phyloP scores from a whole-genome alignment of 2,329 filamentous ascomycete genomes.

The Sclerotinia trifoliorum region DNA sequence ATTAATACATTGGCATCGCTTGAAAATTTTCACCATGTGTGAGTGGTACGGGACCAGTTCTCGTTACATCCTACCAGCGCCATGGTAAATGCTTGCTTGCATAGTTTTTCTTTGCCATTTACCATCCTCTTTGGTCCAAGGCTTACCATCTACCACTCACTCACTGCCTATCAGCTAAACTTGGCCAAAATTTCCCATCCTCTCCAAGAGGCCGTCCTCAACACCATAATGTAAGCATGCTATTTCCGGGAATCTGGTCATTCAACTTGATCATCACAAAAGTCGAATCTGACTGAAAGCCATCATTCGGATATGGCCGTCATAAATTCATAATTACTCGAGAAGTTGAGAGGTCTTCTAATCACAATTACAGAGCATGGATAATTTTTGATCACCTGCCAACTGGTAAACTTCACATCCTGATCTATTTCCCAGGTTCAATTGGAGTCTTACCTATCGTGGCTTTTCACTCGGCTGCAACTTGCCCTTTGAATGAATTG shows the following conservation, averaged over 20 bases:
- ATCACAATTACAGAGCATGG: conserved; percentile 18
- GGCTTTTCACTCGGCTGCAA: conserved; percentile 21
- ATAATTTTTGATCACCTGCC: conserved; percentile 23
- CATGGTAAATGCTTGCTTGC: conserved; percentile 23
- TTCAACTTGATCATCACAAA: neutral
- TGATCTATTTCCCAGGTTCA: conserved; percentile 20
- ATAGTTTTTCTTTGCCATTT: neutral
- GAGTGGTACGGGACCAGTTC: conserved; percentile 10
- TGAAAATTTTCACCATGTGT: conserved; percentile 9
- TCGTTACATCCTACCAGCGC: conserved; percentile 19
- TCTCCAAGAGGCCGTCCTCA: neutral
- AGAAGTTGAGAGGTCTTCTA: conserved; percentile 9
- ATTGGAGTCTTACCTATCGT: conserved; percentile 24
- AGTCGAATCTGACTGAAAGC: neutral
- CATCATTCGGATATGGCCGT: conserved; percentile 11
- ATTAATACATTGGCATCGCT: conserved; percentile 4
- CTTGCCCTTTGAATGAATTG: neutral
- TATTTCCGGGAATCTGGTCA: conserved; percentile 13
- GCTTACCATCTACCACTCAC: neutral
- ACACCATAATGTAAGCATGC: neutral
- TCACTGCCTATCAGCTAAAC: neutral
- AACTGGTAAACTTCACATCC: conserved; percentile 8
- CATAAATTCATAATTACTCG: conserved; percentile 2
- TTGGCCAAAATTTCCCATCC: neutral
- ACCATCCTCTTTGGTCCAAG: neutral